phyloP scores from a whole-genome alignment of 2,329 filamentous ascomycete species.

The Alternaria arborescens region DNA sequence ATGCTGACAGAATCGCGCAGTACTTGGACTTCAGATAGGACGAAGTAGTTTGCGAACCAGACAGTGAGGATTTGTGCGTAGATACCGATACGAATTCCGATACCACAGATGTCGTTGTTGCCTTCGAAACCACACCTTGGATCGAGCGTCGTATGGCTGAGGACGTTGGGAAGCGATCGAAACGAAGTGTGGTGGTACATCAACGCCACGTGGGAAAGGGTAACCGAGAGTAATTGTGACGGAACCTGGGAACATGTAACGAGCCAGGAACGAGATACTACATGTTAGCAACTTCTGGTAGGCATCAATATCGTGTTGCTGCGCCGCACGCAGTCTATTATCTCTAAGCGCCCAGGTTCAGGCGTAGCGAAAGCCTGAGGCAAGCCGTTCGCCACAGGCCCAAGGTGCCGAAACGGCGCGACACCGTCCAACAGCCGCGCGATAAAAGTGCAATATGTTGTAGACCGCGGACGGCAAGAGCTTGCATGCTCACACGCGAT shows the following conservation, averaged over 20 bases:
- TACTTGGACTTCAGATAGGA: slow-evolving; percentile 12
- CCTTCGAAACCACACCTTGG: slow-evolving; percentile 33
- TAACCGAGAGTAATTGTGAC: not conserved
- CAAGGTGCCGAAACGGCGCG: not conserved
- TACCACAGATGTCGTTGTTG: slow-evolving; percentile 51
- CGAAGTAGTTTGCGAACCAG: slow-evolving; percentile 40
- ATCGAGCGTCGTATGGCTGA: not conserved
- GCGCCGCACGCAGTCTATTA: slow-evolving; percentile 11
- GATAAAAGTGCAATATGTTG: not conserved
- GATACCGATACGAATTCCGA: slow-evolving; percentile 21
- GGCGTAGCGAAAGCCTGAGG: slow-evolving; percentile 3
- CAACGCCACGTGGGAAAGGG: not conserved
- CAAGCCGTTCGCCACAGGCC: not conserved
- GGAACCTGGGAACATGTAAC: not conserved
- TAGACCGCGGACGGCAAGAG: not conserved
- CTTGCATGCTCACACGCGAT: not conserved
- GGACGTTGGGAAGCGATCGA: not conserved
- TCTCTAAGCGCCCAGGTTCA: slow-evolving; percentile 11
- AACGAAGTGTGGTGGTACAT: not conserved
- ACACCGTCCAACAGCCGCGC: not conserved
- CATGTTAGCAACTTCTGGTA: not conserved
- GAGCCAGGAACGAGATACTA: not conserved
- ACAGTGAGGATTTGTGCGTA: slow-evolving; percentile 40
- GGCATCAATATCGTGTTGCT: slow-evolving; percentile 8
- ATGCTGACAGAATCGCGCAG: slow-evolving; percentile 23